Conservation (phyloP, 371 early-diverging fungal genomes). For the Polyrhizophydium stewartii region DNA sequence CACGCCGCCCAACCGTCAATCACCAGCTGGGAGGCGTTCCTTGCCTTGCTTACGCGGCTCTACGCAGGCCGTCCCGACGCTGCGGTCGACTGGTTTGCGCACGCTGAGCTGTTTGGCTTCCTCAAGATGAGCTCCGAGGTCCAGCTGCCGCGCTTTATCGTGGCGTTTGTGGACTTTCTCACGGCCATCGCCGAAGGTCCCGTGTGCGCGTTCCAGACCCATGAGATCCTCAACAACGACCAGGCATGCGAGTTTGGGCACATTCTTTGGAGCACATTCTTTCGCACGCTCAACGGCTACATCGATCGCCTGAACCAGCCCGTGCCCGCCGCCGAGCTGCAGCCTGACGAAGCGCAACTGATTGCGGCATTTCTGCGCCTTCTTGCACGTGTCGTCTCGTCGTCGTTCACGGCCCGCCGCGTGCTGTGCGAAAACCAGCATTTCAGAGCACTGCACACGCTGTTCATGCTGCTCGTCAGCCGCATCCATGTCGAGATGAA, state of each 20-base stretch:
- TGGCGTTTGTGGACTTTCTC: constrained; percentile 68
- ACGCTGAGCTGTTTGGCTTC: constrained; percentile 56
- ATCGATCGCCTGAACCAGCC: constrained; percentile 21
- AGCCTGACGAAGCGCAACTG: constrained; percentile 56
- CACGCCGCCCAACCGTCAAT: too few relatives aligned
- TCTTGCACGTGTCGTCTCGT: constrained; percentile 55
- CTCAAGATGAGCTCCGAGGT: constrained; percentile 68
- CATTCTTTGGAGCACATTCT: constrained; percentile 33
- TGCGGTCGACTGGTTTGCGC: constrained; percentile 73
- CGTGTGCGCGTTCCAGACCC: constrained; percentile 54
- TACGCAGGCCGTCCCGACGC: constrained; percentile 70
- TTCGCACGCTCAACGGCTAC: constrained; percentile 26
- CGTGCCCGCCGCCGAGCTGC: constrained; percentile 38
- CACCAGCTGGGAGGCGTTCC: constrained; percentile 18
- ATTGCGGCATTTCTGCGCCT: constrained; percentile 64
- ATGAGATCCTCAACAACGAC: constrained; percentile 28
- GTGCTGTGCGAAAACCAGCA: constrained; percentile 58
- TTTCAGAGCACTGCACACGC: constrained; percentile 51
- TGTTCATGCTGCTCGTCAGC: constrained; percentile 70
- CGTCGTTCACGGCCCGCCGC: constrained; percentile 56
- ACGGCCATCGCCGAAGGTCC: constrained; percentile 66
- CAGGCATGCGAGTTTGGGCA: constrained; percentile 9
- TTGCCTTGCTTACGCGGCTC: constrained; percentile 28
- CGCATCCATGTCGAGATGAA: constrained; percentile 67
- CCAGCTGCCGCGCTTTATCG: constrained; percentile 36